Conservation (phyloP, 2,329 filamentous ascomycete species). For the Thermoascus crustaceus region DNA sequence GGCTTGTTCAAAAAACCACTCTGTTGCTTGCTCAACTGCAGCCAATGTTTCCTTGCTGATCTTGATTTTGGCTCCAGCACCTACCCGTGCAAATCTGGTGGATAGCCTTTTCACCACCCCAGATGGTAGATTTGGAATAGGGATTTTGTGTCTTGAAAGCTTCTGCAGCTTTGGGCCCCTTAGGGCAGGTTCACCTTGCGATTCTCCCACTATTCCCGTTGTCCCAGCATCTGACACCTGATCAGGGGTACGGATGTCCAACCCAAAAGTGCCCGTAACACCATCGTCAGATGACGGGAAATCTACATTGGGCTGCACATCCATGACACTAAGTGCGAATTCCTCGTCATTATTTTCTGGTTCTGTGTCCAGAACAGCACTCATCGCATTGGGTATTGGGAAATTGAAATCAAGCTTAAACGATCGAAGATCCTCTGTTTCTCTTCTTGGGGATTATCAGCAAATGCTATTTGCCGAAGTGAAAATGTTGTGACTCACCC, state of each 20-base stretch:
- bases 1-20: slow-evolving; percentile 88
- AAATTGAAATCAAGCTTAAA: slow-evolving; percentile 36
- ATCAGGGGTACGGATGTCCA: slow-evolving; percentile 23
- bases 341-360: slow-evolving; percentile 27
- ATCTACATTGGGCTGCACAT: slow-evolving; percentile 17
- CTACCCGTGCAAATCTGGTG: slow-evolving; percentile 60
- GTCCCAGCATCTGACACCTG: slow-evolving; percentile 23
- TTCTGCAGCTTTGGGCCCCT: slow-evolving; percentile 43
- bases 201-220: slow-evolving; percentile 27
- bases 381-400: slow-evolving; percentile 26
- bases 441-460: slow-evolving; percentile 25
- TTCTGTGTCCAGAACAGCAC: slow-evolving; percentile 22
- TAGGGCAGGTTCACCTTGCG: slow-evolving; percentile 23
- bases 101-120: slow-evolving; percentile 60
- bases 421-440: slow-evolving; percentile 36
- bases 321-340: slow-evolving; percentile 25
- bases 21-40: slow-evolving; percentile 69
- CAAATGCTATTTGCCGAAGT: slow-evolving; percentile 10
- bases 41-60: slow-evolving; percentile 66
- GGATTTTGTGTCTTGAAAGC: slow-evolving; percentile 62
- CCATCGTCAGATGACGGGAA: slow-evolving; percentile 18
- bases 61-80: slow-evolving; percentile 57
- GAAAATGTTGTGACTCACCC: slow-evolving; percentile 20
- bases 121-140: slow-evolving; percentile 66
- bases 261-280: slow-evolving; percentile 21